These are phyloP conservation scores for Cladophialophora psammophila DNA, from an alignment of 2,329 filamentous ascomycete species.

Conservation along the genomic window DNA sequence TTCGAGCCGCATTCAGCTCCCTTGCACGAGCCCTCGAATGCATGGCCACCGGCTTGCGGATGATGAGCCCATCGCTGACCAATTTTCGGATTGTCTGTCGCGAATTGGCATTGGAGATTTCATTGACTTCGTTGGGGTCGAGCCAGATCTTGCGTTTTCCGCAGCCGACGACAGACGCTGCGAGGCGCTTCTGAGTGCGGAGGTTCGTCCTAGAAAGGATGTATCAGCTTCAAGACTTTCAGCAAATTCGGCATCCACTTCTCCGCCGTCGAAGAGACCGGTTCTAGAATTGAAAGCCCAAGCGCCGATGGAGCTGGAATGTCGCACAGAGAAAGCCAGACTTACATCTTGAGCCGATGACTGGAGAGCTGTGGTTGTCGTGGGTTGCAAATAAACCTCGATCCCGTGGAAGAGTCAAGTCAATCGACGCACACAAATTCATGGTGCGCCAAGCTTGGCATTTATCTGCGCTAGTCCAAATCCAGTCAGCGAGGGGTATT, in stretches of 20 bases:
- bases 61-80: slow-evolving; percentile 99
- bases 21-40: slow-evolving; percentile 97
- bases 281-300: neutral
- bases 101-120: slow-evolving; percentile 99
- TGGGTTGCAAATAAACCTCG: slow-evolving; percentile 16
- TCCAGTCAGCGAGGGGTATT: neutral
- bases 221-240: slow-evolving; percentile 12
- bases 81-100: slow-evolving; percentile 99
- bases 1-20: slow-evolving; percentile 90
- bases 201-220: slow-evolving; percentile 77
- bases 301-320: neutral
- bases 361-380: slow-evolving; percentile 20
- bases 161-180: slow-evolving; percentile 97
- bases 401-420: slow-evolving; percentile 7
- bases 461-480: neutral
- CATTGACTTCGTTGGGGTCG: slow-evolving; percentile 98
- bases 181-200: slow-evolving; percentile 99
- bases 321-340: neutral
- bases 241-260: neutral
- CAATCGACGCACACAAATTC: slow-evolving; percentile 4
- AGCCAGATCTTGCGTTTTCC: slow-evolving; percentile 99
- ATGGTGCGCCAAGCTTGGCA: slow-evolving; percentile 9
- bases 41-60: slow-evolving; percentile 99
- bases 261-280: neutral
- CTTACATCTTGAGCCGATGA: slow-evolving; percentile 39